Conservation (phyloP, 441 rosid genomes). For the Erysimum pusillum region DNA sequence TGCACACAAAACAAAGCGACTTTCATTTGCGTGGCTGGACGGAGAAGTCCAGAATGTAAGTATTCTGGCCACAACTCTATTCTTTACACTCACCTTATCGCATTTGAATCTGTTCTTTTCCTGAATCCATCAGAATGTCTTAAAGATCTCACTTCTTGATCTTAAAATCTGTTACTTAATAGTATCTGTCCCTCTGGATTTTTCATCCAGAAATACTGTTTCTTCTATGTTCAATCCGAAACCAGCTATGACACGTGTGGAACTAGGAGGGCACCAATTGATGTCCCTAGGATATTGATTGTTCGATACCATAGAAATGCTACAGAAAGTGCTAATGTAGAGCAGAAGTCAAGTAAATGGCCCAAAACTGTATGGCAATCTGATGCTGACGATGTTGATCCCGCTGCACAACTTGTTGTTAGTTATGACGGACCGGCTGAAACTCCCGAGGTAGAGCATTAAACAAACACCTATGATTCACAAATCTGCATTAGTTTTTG, state of each 20-base stretch:
- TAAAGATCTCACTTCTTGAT: not conserved
- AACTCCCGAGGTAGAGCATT: slow-evolving; percentile 65
- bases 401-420: slow-evolving; percentile 93
- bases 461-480: slow-evolving; percentile 13
- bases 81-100: not conserved
- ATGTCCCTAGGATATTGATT: slow-evolving; percentile 85
- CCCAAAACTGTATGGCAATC: slow-evolving; percentile 66
- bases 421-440: slow-evolving; percentile 82
- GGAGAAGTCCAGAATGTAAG: slow-evolving; percentile 91
- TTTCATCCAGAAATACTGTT: slow-evolving; percentile 82
- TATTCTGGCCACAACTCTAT: slow-evolving; percentile 28
- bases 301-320: slow-evolving; percentile 87
- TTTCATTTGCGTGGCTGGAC: slow-evolving; percentile 94
- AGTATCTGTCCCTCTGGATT: slow-evolving; percentile 34
- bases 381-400: slow-evolving; percentile 70
- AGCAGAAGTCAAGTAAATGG: slow-evolving; percentile 60
- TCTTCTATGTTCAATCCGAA: slow-evolving; percentile 88
- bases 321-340: slow-evolving; percentile 57
- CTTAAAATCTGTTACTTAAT: slow-evolving; percentile 6
- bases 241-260: slow-evolving; percentile 93
- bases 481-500: slow-evolving; percentile 10
- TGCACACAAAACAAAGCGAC: slow-evolving; percentile 69
- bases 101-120: slow-evolving; percentile 22
- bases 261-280: slow-evolving; percentile 76
- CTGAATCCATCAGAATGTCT: slow-evolving; percentile 18